phyloP scores from a whole-genome alignment of 1,139 yeast species.

The Blastobotrys aristatus region DNA sequence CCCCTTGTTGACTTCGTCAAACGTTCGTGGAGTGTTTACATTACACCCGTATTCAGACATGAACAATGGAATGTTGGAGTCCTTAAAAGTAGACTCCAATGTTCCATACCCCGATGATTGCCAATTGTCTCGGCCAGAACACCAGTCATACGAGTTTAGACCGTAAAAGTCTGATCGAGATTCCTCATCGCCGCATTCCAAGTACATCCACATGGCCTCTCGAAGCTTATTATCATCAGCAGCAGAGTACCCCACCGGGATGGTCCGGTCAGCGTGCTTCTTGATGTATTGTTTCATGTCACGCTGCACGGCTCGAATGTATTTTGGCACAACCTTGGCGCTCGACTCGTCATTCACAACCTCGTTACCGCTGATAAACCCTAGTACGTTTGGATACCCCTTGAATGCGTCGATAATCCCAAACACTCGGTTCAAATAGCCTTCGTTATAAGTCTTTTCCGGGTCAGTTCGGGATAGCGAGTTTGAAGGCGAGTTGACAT shows the following conservation, averaged over 20 bases:
- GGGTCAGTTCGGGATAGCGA: slow-evolving; percentile 76
- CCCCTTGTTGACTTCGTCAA: slow-evolving; percentile 57
- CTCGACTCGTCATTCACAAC: slow-evolving; percentile 76
- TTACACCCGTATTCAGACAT: slow-evolving; percentile 83
- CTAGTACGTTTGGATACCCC: slow-evolving; percentile 75
- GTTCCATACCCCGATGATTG: slow-evolving; percentile 62
- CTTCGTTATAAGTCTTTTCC: slow-evolving; percentile 57
- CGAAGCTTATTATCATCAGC: slow-evolving; percentile 76
- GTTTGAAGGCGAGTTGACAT: slow-evolving; percentile 74
- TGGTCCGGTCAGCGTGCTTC: slow-evolving; percentile 59
- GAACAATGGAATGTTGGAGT: slow-evolving; percentile 72
- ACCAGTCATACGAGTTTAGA: slow-evolving; percentile 87
- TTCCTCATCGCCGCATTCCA: slow-evolving; percentile 58
- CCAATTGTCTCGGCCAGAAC: slow-evolving; percentile 62
- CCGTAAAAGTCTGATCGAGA: slow-evolving; percentile 85
- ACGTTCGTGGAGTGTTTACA: slow-evolving; percentile 50
- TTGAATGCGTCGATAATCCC: slow-evolving; percentile 77
- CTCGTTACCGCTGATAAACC: slow-evolving; percentile 94
- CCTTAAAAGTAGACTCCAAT: slow-evolving; percentile 57
- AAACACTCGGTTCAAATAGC: slow-evolving; percentile 69
- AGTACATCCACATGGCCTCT: slow-evolving; percentile 71
- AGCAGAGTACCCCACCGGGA: slow-evolving; percentile 92
- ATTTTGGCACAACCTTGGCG: slow-evolving; percentile 53
- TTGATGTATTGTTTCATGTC: slow-evolving; percentile 81
- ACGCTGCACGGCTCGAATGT: slow-evolving; percentile 85